Conservation (phyloP, 208 protist species). For the Leptomonas seymouri region DNA sequence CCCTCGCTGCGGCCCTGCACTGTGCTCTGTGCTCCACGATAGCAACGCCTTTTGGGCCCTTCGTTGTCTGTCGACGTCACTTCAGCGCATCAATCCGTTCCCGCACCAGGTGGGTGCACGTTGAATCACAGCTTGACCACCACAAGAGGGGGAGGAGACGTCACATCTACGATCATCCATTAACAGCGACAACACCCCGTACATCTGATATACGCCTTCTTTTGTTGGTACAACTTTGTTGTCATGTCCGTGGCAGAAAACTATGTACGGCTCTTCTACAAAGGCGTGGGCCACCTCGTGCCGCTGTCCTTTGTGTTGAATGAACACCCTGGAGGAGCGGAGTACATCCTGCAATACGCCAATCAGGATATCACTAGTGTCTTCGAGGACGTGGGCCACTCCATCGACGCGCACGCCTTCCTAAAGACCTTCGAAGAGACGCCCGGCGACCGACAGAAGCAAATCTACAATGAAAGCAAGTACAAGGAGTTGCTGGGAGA, state of each 20-base stretch:
- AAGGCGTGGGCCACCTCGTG: slow-evolving; percentile 17
- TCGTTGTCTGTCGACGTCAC: background rate
- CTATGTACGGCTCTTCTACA: slow-evolving; percentile 26
- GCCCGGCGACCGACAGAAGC: background rate
- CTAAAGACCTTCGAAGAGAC: slow-evolving; percentile 21
- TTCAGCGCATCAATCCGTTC: too few relatives aligned
- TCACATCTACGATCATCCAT: too few relatives aligned
- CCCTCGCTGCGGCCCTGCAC: too few relatives aligned
- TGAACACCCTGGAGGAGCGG: slow-evolving; percentile 41
- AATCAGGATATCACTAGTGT: slow-evolving; percentile 40
- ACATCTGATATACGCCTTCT: background rate
- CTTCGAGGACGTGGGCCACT: slow-evolving; percentile 45
- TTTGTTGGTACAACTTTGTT: background rate
- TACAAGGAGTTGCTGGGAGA: background rate
- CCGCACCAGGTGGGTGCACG: background rate
- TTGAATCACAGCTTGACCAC: too few relatives aligned
- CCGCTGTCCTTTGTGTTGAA: slow-evolving; percentile 40
- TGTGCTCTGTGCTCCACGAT: too few relatives aligned
- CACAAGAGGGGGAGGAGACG: too few relatives aligned
- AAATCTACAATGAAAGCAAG: slow-evolving; percentile 6
- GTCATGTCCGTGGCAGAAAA: slow-evolving; percentile 1
- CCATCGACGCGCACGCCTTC: slow-evolving; percentile 25
- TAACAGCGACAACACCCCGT: too few relatives aligned
- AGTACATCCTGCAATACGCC: slow-evolving; percentile 38
- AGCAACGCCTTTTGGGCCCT: background rate